Conservation (phyloP, 805 yeast genomes). For the Wickerhamiella musiphila region DNA sequence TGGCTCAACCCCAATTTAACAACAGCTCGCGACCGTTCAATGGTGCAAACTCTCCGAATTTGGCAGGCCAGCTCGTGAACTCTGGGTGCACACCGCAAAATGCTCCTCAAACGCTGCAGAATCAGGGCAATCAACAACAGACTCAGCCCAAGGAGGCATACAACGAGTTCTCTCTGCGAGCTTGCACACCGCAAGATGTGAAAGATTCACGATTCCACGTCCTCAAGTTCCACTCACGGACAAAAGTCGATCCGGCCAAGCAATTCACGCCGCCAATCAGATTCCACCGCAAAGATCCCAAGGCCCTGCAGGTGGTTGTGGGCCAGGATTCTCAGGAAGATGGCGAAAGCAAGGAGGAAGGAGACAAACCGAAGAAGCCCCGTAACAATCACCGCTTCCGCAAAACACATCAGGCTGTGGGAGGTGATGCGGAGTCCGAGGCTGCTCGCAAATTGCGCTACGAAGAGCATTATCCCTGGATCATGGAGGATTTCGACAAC, state of each 20-base stretch:
- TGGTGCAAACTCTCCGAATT: too few relatives aligned
- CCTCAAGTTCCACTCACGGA: constrained; percentile 58
- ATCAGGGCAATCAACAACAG: too few relatives aligned
- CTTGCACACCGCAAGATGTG: constrained; percentile 55
- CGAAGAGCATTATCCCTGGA: constrained; percentile 97
- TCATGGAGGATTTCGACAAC: constrained; percentile 90
- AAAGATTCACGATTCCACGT: constrained; percentile 64
- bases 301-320: constrained; percentile 72
- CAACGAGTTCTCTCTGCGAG: constrained; percentile 42
- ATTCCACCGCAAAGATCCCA: constrained; percentile 84
- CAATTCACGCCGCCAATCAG: constrained; percentile 72
- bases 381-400: constrained; percentile 27
- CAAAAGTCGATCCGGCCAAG: constrained; percentile 49
- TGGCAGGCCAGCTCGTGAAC: too few relatives aligned
- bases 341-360: constrained; percentile 6
- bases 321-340: constrained; percentile 12
- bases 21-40: background rate
- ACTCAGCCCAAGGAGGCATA: constrained; percentile 7
- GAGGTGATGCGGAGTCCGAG: constrained; percentile 71
- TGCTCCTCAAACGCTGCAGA: background rate
- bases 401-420: constrained; percentile 69
- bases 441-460: constrained; percentile 69
- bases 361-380: constrained; percentile 20
- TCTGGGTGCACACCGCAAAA: background rate
- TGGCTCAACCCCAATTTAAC: background rate